Percentiles rank a stretch among this genome's conserved stretches.
phyloP scores from a whole-genome alignment of 225 moss, liverwort and hornwort species.

The Neckera pumila region DNA sequence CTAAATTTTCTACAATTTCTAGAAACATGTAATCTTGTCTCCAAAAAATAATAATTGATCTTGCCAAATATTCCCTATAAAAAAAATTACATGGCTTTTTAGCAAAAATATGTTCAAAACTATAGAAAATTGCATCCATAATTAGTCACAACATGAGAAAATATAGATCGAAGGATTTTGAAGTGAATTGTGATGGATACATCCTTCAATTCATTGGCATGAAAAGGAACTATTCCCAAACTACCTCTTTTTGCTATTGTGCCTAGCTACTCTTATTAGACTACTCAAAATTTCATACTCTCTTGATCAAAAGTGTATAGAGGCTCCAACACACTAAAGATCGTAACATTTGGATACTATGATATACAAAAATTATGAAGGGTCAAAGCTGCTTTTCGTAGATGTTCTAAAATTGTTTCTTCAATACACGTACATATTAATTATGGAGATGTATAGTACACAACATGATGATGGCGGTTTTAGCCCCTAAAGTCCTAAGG shows the following conservation, averaged over 20 bases:
- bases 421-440: too few species aligned
- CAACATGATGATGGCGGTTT: too few species aligned
- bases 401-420: background rate
- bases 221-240: rapidly evolving
- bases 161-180: background rate
- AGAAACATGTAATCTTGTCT: background rate
- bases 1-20: background rate
- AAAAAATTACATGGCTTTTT: too few species aligned
- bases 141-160: rapidly evolving
- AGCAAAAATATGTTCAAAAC: too few species aligned
- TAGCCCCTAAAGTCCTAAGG: too few species aligned
- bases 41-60: background rate
- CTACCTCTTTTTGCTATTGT: background rate
- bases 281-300: too few species aligned
- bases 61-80: too few species aligned
- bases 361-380: background rate
- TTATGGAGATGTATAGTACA: too few species aligned
- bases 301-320: background rate
- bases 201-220: background rate
- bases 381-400: background rate
- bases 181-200: rapidly evolving
- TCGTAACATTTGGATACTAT: background rate
- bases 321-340: rapidly evolving
- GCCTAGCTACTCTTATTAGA: background rate
- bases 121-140: background rate